These are phyloP conservation scores for Rhizophagus prolifer DNA, from an alignment of 192 early-diverging fungal species.

Conservation along the genomic window DNA sequence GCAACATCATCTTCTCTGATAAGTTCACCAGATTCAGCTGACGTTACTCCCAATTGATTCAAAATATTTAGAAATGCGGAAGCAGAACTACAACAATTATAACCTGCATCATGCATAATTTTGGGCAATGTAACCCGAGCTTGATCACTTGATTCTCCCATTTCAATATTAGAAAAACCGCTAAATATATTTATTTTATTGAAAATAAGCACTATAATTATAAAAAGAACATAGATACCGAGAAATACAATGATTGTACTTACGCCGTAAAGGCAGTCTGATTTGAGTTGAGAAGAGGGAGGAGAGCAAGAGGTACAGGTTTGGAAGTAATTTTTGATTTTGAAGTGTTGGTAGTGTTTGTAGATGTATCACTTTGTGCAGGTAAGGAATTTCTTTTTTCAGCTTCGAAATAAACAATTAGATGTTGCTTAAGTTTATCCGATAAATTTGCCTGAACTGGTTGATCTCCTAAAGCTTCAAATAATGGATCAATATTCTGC, in stretches of 20 bases:
- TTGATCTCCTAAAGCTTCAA: slow-evolving; percentile 10
- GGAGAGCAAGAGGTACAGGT: slow-evolving; percentile 7
- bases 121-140: slow-evolving; percentile 38
- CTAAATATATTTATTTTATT: slow-evolving; percentile 11
- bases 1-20: slow-evolving; percentile 57
- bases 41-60: slow-evolving; percentile 36
- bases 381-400: slow-evolving; percentile 7
- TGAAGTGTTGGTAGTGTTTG: background rate
- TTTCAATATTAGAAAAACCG: background rate
- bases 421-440: background rate
- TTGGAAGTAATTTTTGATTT: slow-evolving; percentile 16
- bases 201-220: background rate
- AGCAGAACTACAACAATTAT: slow-evolving; percentile 46
- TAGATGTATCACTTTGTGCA: slow-evolving; percentile 14
- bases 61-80: slow-evolving; percentile 45
- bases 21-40: slow-evolving; percentile 29
- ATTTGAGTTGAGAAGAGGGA: background rate
- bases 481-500: slow-evolving; percentile 24
- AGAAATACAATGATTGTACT: slow-evolving; percentile 2
- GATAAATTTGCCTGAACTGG: slow-evolving; percentile 10
- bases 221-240: background rate
- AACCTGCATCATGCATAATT: slow-evolving; percentile 52
- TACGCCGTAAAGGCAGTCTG: background rate
- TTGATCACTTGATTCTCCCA: slow-evolving; percentile 37
- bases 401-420: slow-evolving; percentile 25